Evolutionary conservation across 169 alveolate genomes (phyloP).

Genomic region (Plasmodium inui): DNA sequence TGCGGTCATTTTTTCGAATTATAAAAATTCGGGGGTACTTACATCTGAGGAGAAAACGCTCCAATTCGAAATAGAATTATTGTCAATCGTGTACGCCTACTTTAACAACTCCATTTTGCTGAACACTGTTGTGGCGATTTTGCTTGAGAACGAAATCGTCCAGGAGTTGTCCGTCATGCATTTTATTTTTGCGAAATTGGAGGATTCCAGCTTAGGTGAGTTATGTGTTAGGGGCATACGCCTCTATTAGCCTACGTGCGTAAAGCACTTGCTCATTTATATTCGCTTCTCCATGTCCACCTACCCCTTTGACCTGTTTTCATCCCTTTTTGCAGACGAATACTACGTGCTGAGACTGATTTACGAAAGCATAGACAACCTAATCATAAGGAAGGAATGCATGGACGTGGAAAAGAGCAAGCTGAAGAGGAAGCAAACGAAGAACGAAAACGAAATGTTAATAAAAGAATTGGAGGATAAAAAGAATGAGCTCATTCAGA

Average conservation of each 20-base stretch:
- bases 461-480: slow-evolving; percentile 68
- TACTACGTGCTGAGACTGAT: slow-evolving; percentile 31
- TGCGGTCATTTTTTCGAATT: slow-evolving; percentile 45
- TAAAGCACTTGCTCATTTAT: not conserved
- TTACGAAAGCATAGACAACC: slow-evolving; percentile 36
- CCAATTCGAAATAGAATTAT: slow-evolving; percentile 37
- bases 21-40: slow-evolving; percentile 30
- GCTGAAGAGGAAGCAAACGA: slow-evolving; percentile 48
- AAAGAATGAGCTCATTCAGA: slow-evolving; percentile 36
- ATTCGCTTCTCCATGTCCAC: not conserved
- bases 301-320: not conserved
- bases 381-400: slow-evolving; percentile 32
- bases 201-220: slow-evolving; percentile 56
- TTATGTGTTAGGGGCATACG: not conserved
- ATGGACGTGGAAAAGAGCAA: slow-evolving; percentile 45
- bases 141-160: slow-evolving; percentile 42
- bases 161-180: slow-evolving; percentile 53
- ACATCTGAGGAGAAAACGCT: slow-evolving; percentile 32
- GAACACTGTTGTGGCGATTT: slow-evolving; percentile 41
- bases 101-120: slow-evolving; percentile 53
- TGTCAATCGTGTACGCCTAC: slow-evolving; percentile 35
- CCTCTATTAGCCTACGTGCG: not conserved
- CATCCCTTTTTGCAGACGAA: slow-evolving; percentile 34
- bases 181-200: slow-evolving; percentile 52
- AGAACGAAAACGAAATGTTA: slow-evolving; percentile 54